A percentile compares a stretch with the other conserved stretches of the same genome.
These are phyloP conservation scores for Psilocybe azurescens DNA, from an alignment of 768 basidiomycete genomes.

Conservation along the genomic window DNA sequence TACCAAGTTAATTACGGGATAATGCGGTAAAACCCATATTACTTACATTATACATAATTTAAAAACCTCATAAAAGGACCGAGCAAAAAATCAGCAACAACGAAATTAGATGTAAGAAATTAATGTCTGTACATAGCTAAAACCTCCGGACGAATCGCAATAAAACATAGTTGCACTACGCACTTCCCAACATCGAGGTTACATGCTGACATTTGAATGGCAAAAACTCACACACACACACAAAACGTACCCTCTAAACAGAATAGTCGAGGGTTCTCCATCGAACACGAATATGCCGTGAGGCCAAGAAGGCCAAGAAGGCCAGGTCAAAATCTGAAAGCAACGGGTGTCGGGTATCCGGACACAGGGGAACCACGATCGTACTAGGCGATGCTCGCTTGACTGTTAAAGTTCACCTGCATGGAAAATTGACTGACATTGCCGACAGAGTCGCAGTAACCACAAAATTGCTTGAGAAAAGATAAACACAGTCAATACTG, in stretches of 20 bases:
- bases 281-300: neutral
- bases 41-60: no score
- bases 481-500: neutral
- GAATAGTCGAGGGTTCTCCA: neutral
- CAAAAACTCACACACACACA: no score
- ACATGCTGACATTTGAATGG: no score
- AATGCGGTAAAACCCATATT: no score
- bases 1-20: no score
- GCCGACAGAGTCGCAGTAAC: neutral
- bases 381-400: neutral
- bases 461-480: neutral
- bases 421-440: neutral
- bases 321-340: neutral
- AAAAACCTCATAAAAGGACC: no score
- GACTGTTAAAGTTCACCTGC: neutral
- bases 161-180: no score
- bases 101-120: no score
- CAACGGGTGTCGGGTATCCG: neutral
- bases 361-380: neutral
- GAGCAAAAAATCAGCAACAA: no score
- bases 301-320: neutral
- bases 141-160: no score
- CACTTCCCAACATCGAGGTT: no score
- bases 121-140: no score
- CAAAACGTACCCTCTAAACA: neutral